Evolutionary conservation across 108 stramenopile species (phyloP).

Genomic region (Seminavis robusta): DNA sequence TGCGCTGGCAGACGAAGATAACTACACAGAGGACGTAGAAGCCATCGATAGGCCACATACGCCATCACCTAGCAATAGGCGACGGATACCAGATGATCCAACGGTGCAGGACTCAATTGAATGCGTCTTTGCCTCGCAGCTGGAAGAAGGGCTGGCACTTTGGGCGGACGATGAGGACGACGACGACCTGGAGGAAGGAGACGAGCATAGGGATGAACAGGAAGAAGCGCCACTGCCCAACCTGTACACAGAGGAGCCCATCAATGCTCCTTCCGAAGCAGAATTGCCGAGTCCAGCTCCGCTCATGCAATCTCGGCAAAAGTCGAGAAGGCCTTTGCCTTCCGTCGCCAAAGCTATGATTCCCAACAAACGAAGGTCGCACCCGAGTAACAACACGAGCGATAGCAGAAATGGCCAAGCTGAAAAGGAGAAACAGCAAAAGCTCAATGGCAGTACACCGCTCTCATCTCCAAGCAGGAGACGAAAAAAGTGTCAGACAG

Average conservation of each 20-base stretch:
- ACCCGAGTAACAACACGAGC: too few species aligned
- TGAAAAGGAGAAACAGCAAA: too few species aligned
- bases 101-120: conserved; percentile 60
- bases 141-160: conserved; percentile 27
- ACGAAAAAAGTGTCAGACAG: conserved; percentile 25
- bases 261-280: conserved; percentile 1
- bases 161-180: conserved; percentile 29
- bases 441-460: too few species aligned
- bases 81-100: conserved; percentile 43
- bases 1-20: background rate
- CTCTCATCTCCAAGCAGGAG: conserved; percentile 10
- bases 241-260: background rate
- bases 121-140: conserved; percentile 54
- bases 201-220: too few species aligned
- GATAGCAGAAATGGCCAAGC: too few species aligned
- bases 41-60: too few species aligned
- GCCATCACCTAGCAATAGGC: too few species aligned
- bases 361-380: too few species aligned
- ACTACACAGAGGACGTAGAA: background rate
- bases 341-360: too few species aligned
- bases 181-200: conserved; percentile 1
- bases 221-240: too few species aligned
- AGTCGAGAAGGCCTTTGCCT: too few species aligned
- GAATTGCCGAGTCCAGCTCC: conserved; percentile 15
- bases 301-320: too few species aligned